These are phyloP conservation scores for Lentinula detonsa DNA, from an alignment of 768 basidiomycete genomes.

Conservation along the genomic window DNA sequence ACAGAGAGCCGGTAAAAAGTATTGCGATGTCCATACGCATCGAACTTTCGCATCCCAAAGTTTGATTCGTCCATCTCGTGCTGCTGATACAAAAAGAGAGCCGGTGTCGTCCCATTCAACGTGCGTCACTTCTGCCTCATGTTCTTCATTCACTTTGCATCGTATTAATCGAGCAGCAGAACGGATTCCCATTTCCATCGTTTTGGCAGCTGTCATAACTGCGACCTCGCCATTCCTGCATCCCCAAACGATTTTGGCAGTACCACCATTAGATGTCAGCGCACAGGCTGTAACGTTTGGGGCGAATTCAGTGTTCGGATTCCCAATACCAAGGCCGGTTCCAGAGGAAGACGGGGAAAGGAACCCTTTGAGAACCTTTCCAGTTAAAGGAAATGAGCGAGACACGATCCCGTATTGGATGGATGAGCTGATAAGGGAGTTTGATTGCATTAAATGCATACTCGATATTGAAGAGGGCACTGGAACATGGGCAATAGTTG, in stretches of 20 bases:
- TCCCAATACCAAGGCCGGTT: constrained; percentile 56
- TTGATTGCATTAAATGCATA: constrained; percentile 55
- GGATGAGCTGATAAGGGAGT: constrained; percentile 55
- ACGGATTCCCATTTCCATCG: constrained; percentile 48
- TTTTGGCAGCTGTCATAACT: constrained; percentile 48
- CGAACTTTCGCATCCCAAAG: constrained; percentile 58
- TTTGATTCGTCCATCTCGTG: constrained; percentile 63
- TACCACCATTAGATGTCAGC: constrained; percentile 55
- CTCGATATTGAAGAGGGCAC: constrained; percentile 48
- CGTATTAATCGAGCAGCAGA: constrained; percentile 38
- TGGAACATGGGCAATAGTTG: constrained; percentile 59
- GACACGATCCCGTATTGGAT: constrained; percentile 65
- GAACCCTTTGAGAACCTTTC: constrained; percentile 64
- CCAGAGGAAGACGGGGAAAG: constrained; percentile 58
- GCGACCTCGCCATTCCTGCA: constrained; percentile 63
- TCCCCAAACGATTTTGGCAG: constrained; percentile 71
- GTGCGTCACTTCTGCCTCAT: constrained; percentile 54
- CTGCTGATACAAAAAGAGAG: constrained; percentile 42
- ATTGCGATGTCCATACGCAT: constrained; percentile 61
- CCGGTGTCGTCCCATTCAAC: constrained; percentile 41
- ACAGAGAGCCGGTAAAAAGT: constrained; percentile 41
- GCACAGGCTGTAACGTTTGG: constrained; percentile 59
- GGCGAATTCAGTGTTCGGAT: constrained; percentile 70
- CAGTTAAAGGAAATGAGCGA: constrained; percentile 65
- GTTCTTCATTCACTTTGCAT: constrained; percentile 52